phyloP scores from a whole-genome alignment of 768 basidiomycete genomes.

The Rhodotorula paludigena region DNA sequence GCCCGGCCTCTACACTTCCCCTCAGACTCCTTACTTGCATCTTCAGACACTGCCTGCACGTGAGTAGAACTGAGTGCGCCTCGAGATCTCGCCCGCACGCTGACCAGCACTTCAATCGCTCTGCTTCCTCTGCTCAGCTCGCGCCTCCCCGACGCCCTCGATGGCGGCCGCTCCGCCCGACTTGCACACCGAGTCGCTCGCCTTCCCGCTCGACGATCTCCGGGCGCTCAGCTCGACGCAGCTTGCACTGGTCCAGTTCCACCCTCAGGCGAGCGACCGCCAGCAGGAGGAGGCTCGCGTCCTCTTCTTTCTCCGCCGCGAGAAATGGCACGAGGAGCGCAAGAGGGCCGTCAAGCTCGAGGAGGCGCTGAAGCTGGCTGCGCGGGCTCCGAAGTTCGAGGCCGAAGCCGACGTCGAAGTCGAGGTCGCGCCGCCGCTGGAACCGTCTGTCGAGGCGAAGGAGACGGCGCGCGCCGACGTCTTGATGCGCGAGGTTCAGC shows the following conservation, averaged over 20 bases:
- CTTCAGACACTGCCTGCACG: too few species aligned
- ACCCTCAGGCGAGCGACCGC: neutral
- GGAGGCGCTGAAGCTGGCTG: neutral
- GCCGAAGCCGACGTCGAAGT: too few species aligned
- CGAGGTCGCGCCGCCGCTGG: too few species aligned
- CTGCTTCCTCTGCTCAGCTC: neutral
- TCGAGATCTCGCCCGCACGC: neutral
- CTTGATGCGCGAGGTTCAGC: slow-evolving; percentile 15
- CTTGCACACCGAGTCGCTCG: neutral
- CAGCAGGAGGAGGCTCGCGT: neutral
- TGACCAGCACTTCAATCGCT: neutral
- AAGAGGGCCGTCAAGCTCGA: neutral
- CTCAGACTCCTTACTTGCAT: too few species aligned
- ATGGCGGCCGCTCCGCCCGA: neutral
- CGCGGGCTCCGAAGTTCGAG: too few species aligned
- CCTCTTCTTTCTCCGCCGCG: neutral
- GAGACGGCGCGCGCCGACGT: neutral
- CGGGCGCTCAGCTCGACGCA: neutral
- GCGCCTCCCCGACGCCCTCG: neutral
- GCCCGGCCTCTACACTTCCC: too few species aligned
- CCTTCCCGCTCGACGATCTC: neutral
- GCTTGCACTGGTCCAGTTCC: slow-evolving; percentile 13
- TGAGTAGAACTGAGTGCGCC: too few species aligned
- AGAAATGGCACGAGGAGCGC: neutral
- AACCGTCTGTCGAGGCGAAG: neutral